Evolutionary conservation across 352 stramenopile species (phyloP), one percentile per base, ranked within the genome.

Genomic region (Phytopythium cucurbitacearum): DNA sequence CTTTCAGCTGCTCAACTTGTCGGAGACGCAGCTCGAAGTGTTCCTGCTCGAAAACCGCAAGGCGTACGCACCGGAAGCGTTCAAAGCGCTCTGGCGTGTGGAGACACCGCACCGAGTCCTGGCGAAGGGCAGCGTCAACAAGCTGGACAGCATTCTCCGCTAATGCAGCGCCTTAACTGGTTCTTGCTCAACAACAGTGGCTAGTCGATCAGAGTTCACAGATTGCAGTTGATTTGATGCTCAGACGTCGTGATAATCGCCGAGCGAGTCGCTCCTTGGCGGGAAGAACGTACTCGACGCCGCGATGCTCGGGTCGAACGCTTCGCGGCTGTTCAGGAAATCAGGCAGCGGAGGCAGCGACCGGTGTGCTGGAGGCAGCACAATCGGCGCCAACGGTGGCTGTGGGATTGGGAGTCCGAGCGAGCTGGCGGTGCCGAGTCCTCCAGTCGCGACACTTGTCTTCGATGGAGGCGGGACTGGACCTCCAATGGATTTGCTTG

Each of bases 121-220:
- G 5, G 57, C 67, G 42, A 89, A 91, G 54, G 78, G 75, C 12
- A 91, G 80, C 59, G 59, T 91, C 28, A 91, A 94, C 55, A 94
- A 94, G 52, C 66, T 94, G 28, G 80, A 94, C 48, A 94, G 80
- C 56, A 62, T 93, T 8, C 50, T 93, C 44, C 78, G 78, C 11
- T 91, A 83, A 59, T 48, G 8, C 2, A 48, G 10, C 12, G 11
- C 9, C 16, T 15, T 21, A 2, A 21, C 11, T 49, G 10, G 16
- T 36, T 9, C 6, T 32, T n/a, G 12, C 4, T 7, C 5, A 38
- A 4, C 11, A 47, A 6, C 15, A 45, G 13, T 7, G 9, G 10
- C 16, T 8, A 36, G 34, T 37, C 12, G n/a, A 32, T 7, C 16
- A n/a, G 8, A 32, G 8, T 4, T 47, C 15, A 7, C 5, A n/a